Base-by-base conservation (phyloP, 2,329 filamentous ascomycete genomes). In the Aspergillus sojae region DNA sequence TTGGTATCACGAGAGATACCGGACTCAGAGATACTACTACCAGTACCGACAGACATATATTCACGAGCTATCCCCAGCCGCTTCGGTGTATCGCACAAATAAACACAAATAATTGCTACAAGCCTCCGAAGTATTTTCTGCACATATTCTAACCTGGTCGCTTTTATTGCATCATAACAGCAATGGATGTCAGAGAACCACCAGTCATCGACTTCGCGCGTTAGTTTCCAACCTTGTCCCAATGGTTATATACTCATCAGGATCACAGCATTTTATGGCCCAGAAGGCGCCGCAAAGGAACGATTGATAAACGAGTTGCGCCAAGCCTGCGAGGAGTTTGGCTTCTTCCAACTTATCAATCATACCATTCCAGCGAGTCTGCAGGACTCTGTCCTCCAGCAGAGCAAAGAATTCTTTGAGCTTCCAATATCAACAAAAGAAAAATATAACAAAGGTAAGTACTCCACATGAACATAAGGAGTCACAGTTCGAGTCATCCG, bases 401-500 rank as follows among this genome's bases (percentile, higher is more conserved):
- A 53, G 30, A 32, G 28, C n/a, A 16, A 53, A 34, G 26, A 53
- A 3, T 53, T 53, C 9, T 53, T 53, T 21, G 19, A 12, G 9
- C 28, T 53, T n/a, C 19, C 50, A 5, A 14, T n/a, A 16, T 10
- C 14, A 16, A 16, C n/a, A 9, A 53, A 53, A 34, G 30, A 53
- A 34, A 53, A 12, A 14, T 53, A 53, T 16, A 34, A 10, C 19
- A 34, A 53, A 14, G 26, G 50, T 34, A 2, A 5, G 12, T 9
- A n/a, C 48, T 11, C 3, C 4, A 12, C 26, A 52, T n/a, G 16
- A n/a, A 7, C 28, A 32, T 28, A 9, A 28, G 26, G 5, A 28
- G 21, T 21, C 21, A 21, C 1, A 21, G 1, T 1, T 19, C 5
- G 0, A n/a, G 10, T 5, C 6, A 16, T 23, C 5, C n/a, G 10